A percentile compares a stretch with the other conserved stretches of the same genome.
Evolutionary conservation across 306 rosid species (phyloP).

Genomic region (Castanea mollissima): DNA sequence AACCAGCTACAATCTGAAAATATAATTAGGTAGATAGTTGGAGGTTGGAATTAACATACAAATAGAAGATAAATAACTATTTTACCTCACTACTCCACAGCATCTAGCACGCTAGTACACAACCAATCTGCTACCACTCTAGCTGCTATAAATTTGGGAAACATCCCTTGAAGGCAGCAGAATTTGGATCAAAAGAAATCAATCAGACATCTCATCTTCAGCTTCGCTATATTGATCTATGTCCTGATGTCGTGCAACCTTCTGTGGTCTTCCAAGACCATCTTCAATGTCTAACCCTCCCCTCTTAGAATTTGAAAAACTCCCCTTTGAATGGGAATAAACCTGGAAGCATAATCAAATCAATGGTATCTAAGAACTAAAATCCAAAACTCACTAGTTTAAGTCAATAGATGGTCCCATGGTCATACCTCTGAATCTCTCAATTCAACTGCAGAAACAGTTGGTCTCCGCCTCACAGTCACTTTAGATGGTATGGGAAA

Average conservation of each 20-base stretch:
- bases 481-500: constrained; percentile 78
- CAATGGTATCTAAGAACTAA: not conserved
- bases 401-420: constrained; percentile 14
- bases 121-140: not conserved
- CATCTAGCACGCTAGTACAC: constrained; percentile 3
- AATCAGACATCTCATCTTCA: constrained; percentile 88
- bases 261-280: constrained; percentile 56
- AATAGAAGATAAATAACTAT: constrained; percentile 10
- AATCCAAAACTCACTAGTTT: not conserved
- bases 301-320: constrained; percentile 41
- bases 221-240: constrained; percentile 73
- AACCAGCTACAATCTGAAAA: constrained; percentile 38
- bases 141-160: constrained; percentile 13
- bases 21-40: constrained; percentile 5
- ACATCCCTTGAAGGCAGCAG: constrained; percentile 20
- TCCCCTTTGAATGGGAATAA: constrained; percentile 50
- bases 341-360: constrained; percentile 50
- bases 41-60: constrained; percentile 25
- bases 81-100: constrained; percentile 19
- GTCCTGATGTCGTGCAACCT: constrained; percentile 53
- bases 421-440: constrained; percentile 74
- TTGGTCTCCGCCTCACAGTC: constrained; percentile 74
- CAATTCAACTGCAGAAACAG: constrained; percentile 65
- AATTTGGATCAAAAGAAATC: constrained; percentile 30
- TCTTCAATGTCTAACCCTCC: constrained; percentile 61